These are phyloP conservation scores for Venturia aucupariae DNA, from an alignment of 2,329 filamentous ascomycete genomes.

Conservation along the genomic window DNA sequence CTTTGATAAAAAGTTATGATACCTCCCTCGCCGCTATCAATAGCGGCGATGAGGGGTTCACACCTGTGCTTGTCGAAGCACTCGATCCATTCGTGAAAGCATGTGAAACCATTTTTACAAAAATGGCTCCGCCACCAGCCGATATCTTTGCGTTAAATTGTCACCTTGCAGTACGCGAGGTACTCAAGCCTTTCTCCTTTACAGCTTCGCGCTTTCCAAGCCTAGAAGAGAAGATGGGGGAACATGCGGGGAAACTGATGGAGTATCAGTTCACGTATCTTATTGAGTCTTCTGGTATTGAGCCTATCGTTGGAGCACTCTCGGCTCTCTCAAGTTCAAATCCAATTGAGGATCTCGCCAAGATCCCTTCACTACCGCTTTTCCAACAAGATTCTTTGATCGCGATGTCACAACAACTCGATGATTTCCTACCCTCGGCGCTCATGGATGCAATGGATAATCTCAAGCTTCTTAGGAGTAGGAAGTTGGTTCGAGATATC, in stretches of 20 bases:
- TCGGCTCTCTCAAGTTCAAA: slow-evolving; percentile 18
- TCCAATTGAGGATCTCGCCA: slow-evolving; percentile 38
- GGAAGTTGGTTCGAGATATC: slow-evolving; percentile 61
- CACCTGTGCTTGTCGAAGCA: slow-evolving; percentile 64
- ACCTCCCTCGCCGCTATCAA: slow-evolving; percentile 55
- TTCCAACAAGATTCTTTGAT: slow-evolving; percentile 55
- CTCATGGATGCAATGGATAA: slow-evolving; percentile 86
- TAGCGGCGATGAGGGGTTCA: slow-evolving; percentile 59
- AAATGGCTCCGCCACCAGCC: slow-evolving; percentile 49
- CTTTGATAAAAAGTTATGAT: slow-evolving; percentile 80
- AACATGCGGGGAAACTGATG: slow-evolving; percentile 49
- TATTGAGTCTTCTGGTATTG: slow-evolving; percentile 63
- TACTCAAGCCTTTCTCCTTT: slow-evolving; percentile 55
- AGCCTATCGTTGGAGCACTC: slow-evolving; percentile 52
- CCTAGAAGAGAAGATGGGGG: slow-evolving; percentile 48
- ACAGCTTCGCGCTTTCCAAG: slow-evolving; percentile 48
- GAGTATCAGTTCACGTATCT: slow-evolving; percentile 66
- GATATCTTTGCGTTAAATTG: slow-evolving; percentile 70
- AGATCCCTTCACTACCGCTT: slow-evolving; percentile 44
- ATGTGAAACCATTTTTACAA: slow-evolving; percentile 59
- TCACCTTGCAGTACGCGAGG: slow-evolving; percentile 47
- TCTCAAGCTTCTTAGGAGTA: slow-evolving; percentile 63
- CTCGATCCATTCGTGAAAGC: slow-evolving; percentile 77
- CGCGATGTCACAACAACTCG: slow-evolving; percentile 63
- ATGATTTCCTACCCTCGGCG: slow-evolving; percentile 86